Conservation (phyloP, 192 early-diverging fungal species). For the Spizellomyces punctatus region DNA sequence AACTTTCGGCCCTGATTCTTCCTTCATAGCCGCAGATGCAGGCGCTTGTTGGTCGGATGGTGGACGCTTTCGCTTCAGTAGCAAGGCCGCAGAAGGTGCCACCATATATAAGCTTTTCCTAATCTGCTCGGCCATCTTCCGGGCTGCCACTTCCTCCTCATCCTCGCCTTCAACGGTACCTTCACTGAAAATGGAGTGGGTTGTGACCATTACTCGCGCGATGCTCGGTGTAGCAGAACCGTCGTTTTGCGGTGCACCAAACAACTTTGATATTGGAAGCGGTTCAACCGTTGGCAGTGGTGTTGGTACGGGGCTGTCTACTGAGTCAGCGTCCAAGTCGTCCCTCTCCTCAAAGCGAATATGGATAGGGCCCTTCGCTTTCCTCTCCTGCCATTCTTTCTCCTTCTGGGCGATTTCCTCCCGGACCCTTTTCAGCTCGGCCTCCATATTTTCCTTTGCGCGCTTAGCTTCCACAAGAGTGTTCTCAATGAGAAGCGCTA, state of each 20-base stretch:
- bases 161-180: slow-evolving; percentile 7
- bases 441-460: slow-evolving; percentile 12
- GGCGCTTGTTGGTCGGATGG: neutral
- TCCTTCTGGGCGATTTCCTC: slow-evolving; percentile 26
- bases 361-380: slow-evolving; percentile 26
- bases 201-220: slow-evolving; percentile 12
- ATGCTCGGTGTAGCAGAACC: neutral
- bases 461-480: slow-evolving; percentile 19
- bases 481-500: slow-evolving; percentile 55
- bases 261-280: slow-evolving; percentile 5
- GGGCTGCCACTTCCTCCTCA: slow-evolving; percentile 7
- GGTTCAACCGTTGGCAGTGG: neutral
- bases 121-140: slow-evolving; percentile 25
- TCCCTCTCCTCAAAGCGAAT: slow-evolving; percentile 27
- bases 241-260: slow-evolving; percentile 17
- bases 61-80: slow-evolving; percentile 14
- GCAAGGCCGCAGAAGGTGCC: slow-evolving; percentile 9
- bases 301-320: neutral
- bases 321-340: slow-evolving; percentile 4
- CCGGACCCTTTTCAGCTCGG: slow-evolving; percentile 20
- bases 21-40: neutral
- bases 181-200: slow-evolving; percentile 15
- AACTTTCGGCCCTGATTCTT: neutral
- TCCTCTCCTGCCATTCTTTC: slow-evolving; percentile 27
- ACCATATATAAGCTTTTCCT: slow-evolving; percentile 22